phyloP scores from a whole-genome alignment of 129 eudicot species.

The Helianthus tuberosus region DNA sequence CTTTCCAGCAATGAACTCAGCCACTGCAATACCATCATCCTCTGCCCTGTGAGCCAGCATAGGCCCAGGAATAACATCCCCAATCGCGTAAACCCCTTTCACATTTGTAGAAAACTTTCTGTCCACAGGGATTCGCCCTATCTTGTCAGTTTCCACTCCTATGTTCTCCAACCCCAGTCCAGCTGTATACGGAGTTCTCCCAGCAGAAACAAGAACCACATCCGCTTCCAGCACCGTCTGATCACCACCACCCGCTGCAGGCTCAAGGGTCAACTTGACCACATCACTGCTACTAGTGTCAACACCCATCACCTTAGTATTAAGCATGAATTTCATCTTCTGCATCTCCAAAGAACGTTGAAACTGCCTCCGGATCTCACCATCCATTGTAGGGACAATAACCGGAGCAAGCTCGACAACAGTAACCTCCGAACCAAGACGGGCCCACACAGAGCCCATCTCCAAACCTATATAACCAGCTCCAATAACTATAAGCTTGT shows the following conservation, averaged over 20 bases:
- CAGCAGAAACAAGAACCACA: constrained; percentile 86
- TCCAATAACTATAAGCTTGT: constrained; percentile 75
- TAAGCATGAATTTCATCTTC: constrained; percentile 82
- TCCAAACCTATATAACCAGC: constrained; percentile 95
- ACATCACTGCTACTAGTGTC: constrained; percentile 48
- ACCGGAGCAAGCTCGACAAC: constrained; percentile 88
- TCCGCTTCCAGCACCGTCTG: constrained; percentile 75
- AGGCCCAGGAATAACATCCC: constrained; percentile 90
- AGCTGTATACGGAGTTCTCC: constrained; percentile 67
- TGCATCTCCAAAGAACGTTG: constrained; percentile 84
- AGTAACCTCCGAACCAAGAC: constrained; percentile 84
- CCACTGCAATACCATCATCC: constrained; percentile 90
- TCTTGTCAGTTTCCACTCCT: constrained; percentile 80
- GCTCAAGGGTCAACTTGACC: constrained; percentile 73
- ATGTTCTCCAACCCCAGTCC: constrained; percentile 72
- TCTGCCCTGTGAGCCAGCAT: constrained; percentile 95
- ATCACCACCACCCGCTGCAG: constrained; percentile 88
- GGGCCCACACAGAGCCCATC: constrained; percentile 98
- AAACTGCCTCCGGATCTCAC: constrained; percentile 83
- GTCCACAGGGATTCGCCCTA: constrained; percentile 69
- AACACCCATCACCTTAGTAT: constrained; percentile 75
- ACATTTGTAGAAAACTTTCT: constrained; percentile 60
- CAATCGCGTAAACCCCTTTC: constrained; percentile 75
- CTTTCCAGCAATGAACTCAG: constrained; percentile 79
- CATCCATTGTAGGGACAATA: constrained; percentile 89